phyloP scores from a whole-genome alignment of 306 rosid species.

The Vigna reflexopilosa region DNA sequence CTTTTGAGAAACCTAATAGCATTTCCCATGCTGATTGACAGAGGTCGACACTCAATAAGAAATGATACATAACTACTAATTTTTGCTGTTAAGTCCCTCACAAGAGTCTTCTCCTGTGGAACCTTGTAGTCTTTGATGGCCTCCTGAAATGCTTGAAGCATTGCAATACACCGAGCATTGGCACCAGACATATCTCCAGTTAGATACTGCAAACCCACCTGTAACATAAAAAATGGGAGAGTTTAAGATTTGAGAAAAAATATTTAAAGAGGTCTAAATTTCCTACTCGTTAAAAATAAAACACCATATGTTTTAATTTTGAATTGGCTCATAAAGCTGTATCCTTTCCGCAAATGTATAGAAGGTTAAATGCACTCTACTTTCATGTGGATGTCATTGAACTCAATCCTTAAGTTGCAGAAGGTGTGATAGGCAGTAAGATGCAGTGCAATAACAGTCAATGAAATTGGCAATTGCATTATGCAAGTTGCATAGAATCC shows the following conservation, averaged over 20 bases:
- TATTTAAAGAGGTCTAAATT: not conserved
- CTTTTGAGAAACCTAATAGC: conserved; percentile 69
- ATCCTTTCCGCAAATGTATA: not conserved
- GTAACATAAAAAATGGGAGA: conserved; percentile 35
- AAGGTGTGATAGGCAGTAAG: conserved; percentile 3
- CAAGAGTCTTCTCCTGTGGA: conserved; percentile 59
- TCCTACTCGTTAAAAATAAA: not conserved
- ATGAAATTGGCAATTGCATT: conserved; percentile 29
- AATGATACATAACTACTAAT: conserved; percentile 63
- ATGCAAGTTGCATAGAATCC: not conserved
- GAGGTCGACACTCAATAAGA: conserved; percentile 66
- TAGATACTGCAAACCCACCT: conserved; percentile 63
- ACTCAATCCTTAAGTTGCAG: conserved; percentile 1
- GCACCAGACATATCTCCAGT: conserved; percentile 62
- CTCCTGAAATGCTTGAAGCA: conserved; percentile 70
- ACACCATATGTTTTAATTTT: not conserved
- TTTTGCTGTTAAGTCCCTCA: conserved; percentile 63
- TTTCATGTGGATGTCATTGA: conserved; percentile 32
- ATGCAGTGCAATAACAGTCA: conserved; percentile 18
- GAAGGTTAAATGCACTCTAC: conserved; percentile 18
- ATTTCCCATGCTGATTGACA: conserved; percentile 76
- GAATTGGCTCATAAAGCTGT: not conserved
- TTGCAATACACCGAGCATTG: conserved; percentile 69
- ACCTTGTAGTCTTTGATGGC: conserved; percentile 63
- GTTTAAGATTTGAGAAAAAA: conserved; percentile 39